Evolutionary conservation across 768 basidiomycete genomes (phyloP), one percentile per base, ranked within the genome.

Genomic region (Lactifluus rugatus): DNA sequence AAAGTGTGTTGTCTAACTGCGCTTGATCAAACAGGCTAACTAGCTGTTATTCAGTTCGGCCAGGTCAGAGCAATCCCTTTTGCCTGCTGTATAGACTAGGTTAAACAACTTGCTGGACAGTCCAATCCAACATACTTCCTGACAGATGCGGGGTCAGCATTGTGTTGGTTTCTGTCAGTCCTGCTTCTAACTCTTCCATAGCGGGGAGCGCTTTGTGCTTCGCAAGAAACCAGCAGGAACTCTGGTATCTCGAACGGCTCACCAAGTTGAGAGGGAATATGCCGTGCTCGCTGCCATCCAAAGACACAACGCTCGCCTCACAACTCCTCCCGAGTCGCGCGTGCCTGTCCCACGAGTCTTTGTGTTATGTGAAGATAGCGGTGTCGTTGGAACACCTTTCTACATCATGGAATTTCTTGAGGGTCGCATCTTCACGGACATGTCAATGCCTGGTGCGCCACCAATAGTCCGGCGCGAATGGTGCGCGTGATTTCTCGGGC

Each of bases 61-160:
- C 92, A 93, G 82, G 92, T 91, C 70, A 66, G 76, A 44, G 13
- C n/a, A 14, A 23, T 41, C 16, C 13, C 21, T 28, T 7, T 21
- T 19, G 5, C 14, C 26, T 10, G 1, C 28, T 28, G 25, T 5
- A 32, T 25, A 31, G 16, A 21, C 28, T 42, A 19, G 36, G 26
- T 28, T 42, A 4, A 56, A 48, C 53, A 19, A 1, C 10, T 37
- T 31, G 28, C 14, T 11, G 48, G 34, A 5, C 69, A 93, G 89
- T 93, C 92, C 8, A 99, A 99, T 67, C 95, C 95, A 0, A 98
- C 95, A 0, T 99, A 97, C 70, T 89, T 98, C 72, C 71, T 99
- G 49, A 89, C 82, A 5, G 90, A 91, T 72, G 76, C 81, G 17
- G 79, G 72, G 87, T 87, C 71, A 28, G 81, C 72, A 17, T 49